Conservation (phyloP, 208 protist species). For the Angomonas deanei region DNA sequence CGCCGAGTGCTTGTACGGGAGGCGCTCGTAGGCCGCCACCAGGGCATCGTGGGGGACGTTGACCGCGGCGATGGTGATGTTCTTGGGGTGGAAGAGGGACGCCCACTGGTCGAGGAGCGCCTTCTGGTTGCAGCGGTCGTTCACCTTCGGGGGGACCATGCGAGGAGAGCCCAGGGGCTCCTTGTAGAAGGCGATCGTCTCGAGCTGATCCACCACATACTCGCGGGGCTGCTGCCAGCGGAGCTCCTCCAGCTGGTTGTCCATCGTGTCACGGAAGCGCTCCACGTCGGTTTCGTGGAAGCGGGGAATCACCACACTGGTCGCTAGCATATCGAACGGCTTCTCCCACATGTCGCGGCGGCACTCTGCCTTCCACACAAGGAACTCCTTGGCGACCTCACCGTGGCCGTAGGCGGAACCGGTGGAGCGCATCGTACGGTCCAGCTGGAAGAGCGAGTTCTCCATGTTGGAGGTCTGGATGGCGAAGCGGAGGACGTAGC, state of each 20-base stretch:
- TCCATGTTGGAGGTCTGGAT: constrained; percentile 85
- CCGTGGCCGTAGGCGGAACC: constrained; percentile 73
- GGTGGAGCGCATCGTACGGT: constrained; percentile 72
- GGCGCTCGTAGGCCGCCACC: constrained; percentile 66
- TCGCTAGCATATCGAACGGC: constrained; percentile 69
- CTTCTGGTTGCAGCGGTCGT: constrained; percentile 73
- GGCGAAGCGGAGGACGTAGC: constrained; percentile 82
- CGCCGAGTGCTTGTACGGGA: constrained; percentile 69
- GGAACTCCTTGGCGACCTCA: constrained; percentile 70
- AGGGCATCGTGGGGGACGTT: constrained; percentile 80
- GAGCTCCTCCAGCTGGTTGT: constrained; percentile 77
- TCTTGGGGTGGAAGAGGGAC: constrained; percentile 49
- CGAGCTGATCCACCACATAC: constrained; percentile 68
- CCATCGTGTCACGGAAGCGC: constrained; percentile 85
- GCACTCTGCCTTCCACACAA: constrained; percentile 71
- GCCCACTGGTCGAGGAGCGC: constrained; percentile 76
- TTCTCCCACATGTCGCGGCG: constrained; percentile 76
- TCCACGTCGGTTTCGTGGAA: constrained; percentile 80
- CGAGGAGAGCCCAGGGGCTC: constrained; percentile 76
- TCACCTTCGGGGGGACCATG: constrained; percentile 55
- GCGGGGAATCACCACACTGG: constrained; percentile 67
- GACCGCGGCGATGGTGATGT: constrained; percentile 70
- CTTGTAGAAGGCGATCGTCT: constrained; percentile 88
- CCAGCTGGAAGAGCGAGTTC: constrained; percentile 79
- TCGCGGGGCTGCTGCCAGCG: constrained; percentile 75